Evolutionary conservation across 331 rosid genomes (phyloP).

Genomic region (Malus hybrid): DNA sequence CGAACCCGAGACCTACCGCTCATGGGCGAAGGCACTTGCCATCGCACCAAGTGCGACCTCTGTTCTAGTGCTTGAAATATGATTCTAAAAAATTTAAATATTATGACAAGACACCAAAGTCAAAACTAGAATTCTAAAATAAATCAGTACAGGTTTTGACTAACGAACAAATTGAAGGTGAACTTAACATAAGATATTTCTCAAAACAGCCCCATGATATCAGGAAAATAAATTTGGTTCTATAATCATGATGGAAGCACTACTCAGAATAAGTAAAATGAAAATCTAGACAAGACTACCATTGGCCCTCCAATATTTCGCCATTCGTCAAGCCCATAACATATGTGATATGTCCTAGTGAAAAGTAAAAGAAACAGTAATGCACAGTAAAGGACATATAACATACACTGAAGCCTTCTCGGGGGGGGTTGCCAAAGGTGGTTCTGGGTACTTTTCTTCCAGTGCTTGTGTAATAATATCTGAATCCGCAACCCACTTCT

Average conservation of each 20-base stretch:
- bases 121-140: background rate
- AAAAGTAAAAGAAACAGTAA: background rate
- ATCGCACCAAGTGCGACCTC: too few species aligned
- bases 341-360: background rate
- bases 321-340: too few species aligned
- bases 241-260: background rate
- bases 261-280: background rate
- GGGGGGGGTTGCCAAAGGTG: slow-evolving; percentile 70
- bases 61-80: background rate
- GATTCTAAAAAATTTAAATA: background rate
- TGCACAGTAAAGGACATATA: slow-evolving; percentile 1
- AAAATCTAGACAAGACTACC: background rate
- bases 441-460: slow-evolving; percentile 86
- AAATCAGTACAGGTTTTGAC: too few species aligned
- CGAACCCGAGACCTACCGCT: too few species aligned
- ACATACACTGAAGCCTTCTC: slow-evolving; percentile 79
- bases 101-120: background rate
- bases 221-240: background rate
- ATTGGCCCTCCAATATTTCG: background rate
- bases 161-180: background rate
- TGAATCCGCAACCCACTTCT: slow-evolving; percentile 88
- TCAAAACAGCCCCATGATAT: background rate
- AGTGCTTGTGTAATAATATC: slow-evolving; percentile 67
- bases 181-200: background rate
- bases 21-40: too few species aligned